Conservation (phyloP, 1,284 basidiomycete genomes). For the Malassezia nana region DNA sequence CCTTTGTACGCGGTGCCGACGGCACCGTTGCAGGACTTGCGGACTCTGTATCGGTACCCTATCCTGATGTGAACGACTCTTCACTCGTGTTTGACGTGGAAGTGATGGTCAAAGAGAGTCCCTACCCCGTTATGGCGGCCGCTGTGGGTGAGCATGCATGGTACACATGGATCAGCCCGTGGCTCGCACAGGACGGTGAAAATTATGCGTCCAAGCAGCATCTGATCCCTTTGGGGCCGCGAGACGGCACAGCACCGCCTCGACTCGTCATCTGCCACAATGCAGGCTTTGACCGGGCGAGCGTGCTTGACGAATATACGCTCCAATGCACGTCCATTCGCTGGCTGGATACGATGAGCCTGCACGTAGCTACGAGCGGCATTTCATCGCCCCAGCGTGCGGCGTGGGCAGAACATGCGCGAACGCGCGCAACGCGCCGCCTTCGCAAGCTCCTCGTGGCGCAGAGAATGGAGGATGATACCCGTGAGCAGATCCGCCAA, state of each 20-base stretch:
- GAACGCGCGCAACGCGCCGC: conserved; percentile 53
- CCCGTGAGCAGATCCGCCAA: conserved; percentile 27
- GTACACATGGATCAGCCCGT: conserved; percentile 95
- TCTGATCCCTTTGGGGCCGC: conserved; percentile 60
- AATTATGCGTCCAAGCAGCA: conserved; percentile 56
- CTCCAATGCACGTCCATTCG: conserved; percentile 63
- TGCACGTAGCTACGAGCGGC: conserved; percentile 87
- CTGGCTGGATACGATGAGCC: conserved; percentile 87
- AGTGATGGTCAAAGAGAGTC: conserved; percentile 71
- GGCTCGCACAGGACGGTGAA: conserved; percentile 63
- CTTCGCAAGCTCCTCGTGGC: conserved; percentile 50
- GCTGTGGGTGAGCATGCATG: conserved; percentile 73
- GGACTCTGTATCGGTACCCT: conserved; percentile 43
- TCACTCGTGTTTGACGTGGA: conserved; percentile 87
- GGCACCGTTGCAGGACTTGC: conserved; percentile 24
- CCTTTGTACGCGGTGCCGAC: conserved; percentile 50
- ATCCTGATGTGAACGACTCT: conserved; percentile 55
- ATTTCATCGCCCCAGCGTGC: conserved; percentile 91
- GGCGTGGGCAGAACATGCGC: conserved; percentile 76
- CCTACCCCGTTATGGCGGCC: conserved; percentile 78
- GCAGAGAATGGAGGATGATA: conserved; percentile 36
- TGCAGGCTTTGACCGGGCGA: conserved; percentile 81
- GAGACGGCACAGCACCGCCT: conserved; percentile 41
- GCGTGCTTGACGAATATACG: conserved; percentile 74
- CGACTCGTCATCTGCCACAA: conserved; percentile 84